phyloP scores from a whole-genome alignment of 1,284 basidiomycete species.

The Laetiporus sulphureus region DNA sequence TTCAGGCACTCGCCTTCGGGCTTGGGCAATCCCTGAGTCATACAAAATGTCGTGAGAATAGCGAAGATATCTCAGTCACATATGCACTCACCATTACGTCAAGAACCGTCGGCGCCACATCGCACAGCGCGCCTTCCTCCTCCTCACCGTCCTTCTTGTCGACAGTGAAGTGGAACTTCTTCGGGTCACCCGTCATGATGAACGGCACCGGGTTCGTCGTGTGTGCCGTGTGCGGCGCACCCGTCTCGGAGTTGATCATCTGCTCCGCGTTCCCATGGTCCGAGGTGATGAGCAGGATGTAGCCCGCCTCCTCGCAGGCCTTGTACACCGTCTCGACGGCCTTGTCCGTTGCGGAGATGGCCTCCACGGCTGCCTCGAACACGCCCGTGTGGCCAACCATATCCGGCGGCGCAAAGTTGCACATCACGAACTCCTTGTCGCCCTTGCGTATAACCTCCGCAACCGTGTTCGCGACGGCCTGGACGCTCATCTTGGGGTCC shows the following conservation, averaged over 20 bases:
- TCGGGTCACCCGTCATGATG: constrained; percentile 61
- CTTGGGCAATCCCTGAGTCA: constrained; percentile 48
- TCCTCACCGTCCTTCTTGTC: constrained; percentile 49
- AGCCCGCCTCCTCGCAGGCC: constrained; percentile 79
- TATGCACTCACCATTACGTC: constrained; percentile 53
- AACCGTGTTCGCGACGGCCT: constrained; percentile 83
- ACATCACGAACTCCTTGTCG: constrained; percentile 86
- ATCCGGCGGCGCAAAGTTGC: constrained; percentile 92
- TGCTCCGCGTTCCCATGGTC: constrained; percentile 92
- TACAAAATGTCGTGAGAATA: no score
- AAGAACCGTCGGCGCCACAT: constrained; percentile 84
- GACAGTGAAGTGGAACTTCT: constrained; percentile 39
- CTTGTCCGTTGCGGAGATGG: constrained; percentile 77
- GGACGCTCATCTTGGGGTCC: constrained; percentile 82
- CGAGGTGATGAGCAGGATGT: constrained; percentile 82
- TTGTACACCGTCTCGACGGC: constrained; percentile 83
- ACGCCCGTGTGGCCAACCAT: constrained; percentile 93
- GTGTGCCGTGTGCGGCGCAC: constrained; percentile 81
- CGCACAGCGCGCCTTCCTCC: constrained; percentile 71
- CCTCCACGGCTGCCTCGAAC: constrained; percentile 83
- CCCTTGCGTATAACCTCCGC: constrained; percentile 70
- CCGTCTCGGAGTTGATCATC: constrained; percentile 82
- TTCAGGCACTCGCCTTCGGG: constrained; percentile 46
- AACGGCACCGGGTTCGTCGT: constrained; percentile 83
- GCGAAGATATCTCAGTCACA: no score